Evolutionary conservation across 192 early-diverging fungal species (phyloP), one percentile per base, ranked within the genome.

Genomic region (Coemansia sp.): DNA sequence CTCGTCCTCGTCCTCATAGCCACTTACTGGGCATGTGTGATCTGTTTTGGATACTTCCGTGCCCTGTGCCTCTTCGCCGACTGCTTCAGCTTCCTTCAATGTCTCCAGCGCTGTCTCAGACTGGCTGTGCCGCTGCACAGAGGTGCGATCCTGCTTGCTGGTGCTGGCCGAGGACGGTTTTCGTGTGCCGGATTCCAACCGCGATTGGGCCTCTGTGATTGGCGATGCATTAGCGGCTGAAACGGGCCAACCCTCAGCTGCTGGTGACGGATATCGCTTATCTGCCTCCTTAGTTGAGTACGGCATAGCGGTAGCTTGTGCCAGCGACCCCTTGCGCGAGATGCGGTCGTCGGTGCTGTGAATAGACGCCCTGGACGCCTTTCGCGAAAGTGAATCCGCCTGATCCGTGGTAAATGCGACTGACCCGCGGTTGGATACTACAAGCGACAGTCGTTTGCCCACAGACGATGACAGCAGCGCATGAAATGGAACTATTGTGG

Each of bases 371-470:
- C 72, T 38, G 5, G 77, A 80, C 41, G 73, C 71, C 72, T 62
- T 67, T 48, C 71, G 71, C n/a, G 54, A 24, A 52, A 81, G 62
- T 18, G 48, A 26, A 41, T 71, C 69, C 2, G 62, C 49, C 69
- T 68, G 63, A 18, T 79, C 82, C 50, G 64, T 71, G 56, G 58
- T 70, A 44, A 83, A 70, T 28, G 68, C 67, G 24, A 75, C 53
- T 2, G 82, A 83, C 41, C 69, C 82, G 21, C 82, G 69, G 55
- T 73, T 79, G 38, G 74, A 64, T 4, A 88, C 74, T 4, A 82
- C 82, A 16, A 88, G 67, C 4, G 89, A 92, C 41, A 92, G 86
- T 50, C 89, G 86, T 60, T 92, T 89, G 7, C 94, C 92, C 22
- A 93, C 88, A 5, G 89, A 81, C 9, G 90, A 90, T 68, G 86